These are phyloP conservation scores for Kitagawia praeruptora DNA, from an alignment of 129 eudicot species.

Conservation along the genomic window DNA sequence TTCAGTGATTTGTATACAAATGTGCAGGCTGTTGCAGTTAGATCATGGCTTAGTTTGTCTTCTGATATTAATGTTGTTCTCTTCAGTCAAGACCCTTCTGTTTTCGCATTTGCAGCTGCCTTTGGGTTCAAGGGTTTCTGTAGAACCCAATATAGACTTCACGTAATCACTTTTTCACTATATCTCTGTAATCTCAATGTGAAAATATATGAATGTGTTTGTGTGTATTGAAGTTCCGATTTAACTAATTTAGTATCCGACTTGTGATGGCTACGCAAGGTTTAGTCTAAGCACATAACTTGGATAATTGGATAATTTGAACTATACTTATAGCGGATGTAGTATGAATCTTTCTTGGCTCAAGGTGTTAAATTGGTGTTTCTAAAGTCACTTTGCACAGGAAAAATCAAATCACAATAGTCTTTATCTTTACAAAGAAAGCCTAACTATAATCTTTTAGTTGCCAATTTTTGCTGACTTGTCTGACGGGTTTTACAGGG, in stretches of 20 bases:
- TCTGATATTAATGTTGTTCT: slow-evolving; percentile 57
- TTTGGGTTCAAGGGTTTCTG: slow-evolving; percentile 68
- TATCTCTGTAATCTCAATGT: background rate
- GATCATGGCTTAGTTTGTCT: slow-evolving; percentile 95
- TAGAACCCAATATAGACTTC: slow-evolving; percentile 81
- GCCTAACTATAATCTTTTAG: too few relatives aligned
- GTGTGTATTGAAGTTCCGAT: background rate
- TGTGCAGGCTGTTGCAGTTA: slow-evolving; percentile 63
- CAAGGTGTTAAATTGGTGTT: too few relatives aligned
- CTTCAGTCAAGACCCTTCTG: slow-evolving; percentile 84
- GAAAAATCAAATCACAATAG: too few relatives aligned
- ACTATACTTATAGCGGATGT: too few relatives aligned
- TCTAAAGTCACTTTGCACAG: too few relatives aligned
- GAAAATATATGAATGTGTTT: slow-evolving; percentile 1
- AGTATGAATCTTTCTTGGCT: too few relatives aligned
- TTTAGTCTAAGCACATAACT: background rate
- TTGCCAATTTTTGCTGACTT: too few relatives aligned
- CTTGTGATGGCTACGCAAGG: background rate
- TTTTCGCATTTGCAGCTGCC: slow-evolving; percentile 54
- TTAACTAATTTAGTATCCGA: background rate
- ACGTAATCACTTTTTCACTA: slow-evolving; percentile 38
- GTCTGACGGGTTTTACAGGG: too few relatives aligned
- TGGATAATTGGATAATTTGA: background rate
- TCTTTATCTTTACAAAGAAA: too few relatives aligned
- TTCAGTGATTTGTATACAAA: slow-evolving; percentile 50